Conservation (phyloP, 495 filamentous ascomycete genomes). For the Coniosporium apollinis region DNA sequence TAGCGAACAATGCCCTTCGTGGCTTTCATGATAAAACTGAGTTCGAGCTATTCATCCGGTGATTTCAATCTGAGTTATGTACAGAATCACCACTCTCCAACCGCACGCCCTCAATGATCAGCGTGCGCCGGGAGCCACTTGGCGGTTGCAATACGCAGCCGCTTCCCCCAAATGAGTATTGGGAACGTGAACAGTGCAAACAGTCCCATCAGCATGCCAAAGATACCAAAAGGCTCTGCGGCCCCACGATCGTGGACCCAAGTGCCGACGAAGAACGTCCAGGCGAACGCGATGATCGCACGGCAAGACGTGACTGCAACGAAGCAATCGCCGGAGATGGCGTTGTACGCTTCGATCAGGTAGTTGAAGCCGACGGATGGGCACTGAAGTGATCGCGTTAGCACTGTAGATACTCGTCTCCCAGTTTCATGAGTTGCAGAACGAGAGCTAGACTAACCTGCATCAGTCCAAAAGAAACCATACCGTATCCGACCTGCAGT, state of each 20-base stretch:
- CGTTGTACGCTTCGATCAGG: conserved; percentile 17
- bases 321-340: conserved; percentile 19
- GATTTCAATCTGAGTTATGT: too few relatives aligned
- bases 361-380: conserved; percentile 21
- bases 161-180: conserved; percentile 12
- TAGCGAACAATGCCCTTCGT: too few relatives aligned
- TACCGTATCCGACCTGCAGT: conserved; percentile 13
- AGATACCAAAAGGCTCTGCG: conserved; percentile 19
- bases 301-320: conserved; percentile 14
- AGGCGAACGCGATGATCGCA: conserved; percentile 17
- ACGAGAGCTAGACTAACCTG: too few relatives aligned
- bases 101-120: conserved; percentile 1
- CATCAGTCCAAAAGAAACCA: conserved; percentile 17
- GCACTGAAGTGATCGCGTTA: too few relatives aligned
- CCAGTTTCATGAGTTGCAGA: too few relatives aligned
- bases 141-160: conserved; percentile 13
- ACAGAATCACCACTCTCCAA: too few relatives aligned
- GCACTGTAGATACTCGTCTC: too few relatives aligned
- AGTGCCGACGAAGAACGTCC: conserved; percentile 17
- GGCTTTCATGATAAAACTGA: too few relatives aligned
- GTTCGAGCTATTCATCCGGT: too few relatives aligned
- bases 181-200: conserved; percentile 14
- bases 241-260: conserved; percentile 11
- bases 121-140: conserved; percentile 2
- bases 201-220: conserved; percentile 19